phyloP scores from a whole-genome alignment of 768 basidiomycete species.

The Cyathus striatus region DNA sequence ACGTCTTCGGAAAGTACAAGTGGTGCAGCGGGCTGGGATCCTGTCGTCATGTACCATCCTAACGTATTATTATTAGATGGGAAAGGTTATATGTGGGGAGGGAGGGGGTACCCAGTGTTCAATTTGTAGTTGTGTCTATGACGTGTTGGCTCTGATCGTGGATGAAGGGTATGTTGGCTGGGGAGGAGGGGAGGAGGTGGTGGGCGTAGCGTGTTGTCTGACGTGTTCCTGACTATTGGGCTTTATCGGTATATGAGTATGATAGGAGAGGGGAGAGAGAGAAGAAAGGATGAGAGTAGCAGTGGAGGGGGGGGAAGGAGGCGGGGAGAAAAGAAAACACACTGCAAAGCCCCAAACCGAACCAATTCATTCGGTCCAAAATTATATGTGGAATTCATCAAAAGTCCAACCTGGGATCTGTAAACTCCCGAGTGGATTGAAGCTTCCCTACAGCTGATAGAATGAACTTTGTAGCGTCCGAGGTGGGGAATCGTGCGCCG shows the following conservation, averaged over 20 bases:
- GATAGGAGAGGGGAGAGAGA: too few species aligned
- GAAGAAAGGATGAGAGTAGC: too few species aligned
- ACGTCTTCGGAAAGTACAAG: conserved; percentile 58
- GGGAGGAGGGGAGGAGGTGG: too few species aligned
- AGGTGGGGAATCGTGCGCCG: conserved; percentile 74
- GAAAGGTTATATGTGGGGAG: conserved; percentile 1
- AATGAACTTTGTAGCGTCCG: conserved; percentile 33
- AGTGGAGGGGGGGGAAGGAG: too few species aligned
- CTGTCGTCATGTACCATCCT: not conserved
- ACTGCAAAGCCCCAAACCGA: conserved; percentile 66
- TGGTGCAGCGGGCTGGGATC: conserved; percentile 36
- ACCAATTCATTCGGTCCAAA: conserved; percentile 57
- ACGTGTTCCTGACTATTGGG: conserved; percentile 42
- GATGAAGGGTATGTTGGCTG: conserved; percentile 43
- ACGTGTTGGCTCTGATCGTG: conserved; percentile 50
- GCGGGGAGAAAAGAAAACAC: conserved; percentile 12
- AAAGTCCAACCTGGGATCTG: conserved; percentile 48
- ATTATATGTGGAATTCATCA: conserved; percentile 52
- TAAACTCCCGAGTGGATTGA: conserved; percentile 36
- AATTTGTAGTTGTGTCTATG: conserved; percentile 62
- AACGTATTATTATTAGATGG: not conserved
- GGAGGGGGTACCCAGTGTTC: conserved; percentile 65
- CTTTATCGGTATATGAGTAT: not conserved
- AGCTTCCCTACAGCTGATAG: conserved; percentile 48
- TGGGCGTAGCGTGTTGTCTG: conserved; percentile 46